Percentiles rank a stretch among this genome's conserved stretches.
Evolutionary conservation across 2,329 filamentous ascomycete genomes (phyloP).

Genomic region (Clarireedia homoeocarpa): DNA sequence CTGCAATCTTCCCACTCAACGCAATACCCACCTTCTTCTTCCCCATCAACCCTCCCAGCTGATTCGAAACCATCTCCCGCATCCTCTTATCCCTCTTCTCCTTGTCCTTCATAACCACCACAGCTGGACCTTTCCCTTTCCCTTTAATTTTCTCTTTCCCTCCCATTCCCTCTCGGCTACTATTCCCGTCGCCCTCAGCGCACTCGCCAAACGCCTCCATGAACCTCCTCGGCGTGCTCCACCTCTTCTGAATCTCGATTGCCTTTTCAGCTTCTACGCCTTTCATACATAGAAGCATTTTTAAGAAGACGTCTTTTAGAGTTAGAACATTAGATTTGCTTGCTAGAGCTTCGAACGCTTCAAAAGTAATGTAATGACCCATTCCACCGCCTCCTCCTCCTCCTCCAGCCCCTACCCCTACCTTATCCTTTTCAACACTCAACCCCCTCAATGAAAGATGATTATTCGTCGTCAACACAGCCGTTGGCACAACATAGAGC

Average conservation of each 20-base stretch:
- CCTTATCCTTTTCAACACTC: neutral
- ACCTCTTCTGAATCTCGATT: conserved; percentile 69
- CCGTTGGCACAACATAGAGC: conserved; percentile 58
- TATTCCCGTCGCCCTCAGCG: conserved; percentile 28
- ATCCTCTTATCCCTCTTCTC: conserved; percentile 39
- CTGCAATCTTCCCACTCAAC: conserved; percentile 61
- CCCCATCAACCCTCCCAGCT: conserved; percentile 52
- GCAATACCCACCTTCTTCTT: conserved; percentile 60
- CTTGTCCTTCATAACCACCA: neutral
- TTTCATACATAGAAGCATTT: conserved; percentile 78
- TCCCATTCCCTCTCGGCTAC: conserved; percentile 19
- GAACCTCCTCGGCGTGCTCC: conserved; percentile 65
- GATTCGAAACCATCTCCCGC: conserved; percentile 49
- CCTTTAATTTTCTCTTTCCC: neutral
- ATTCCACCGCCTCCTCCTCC: no score
- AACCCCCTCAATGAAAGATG: conserved; percentile 35
- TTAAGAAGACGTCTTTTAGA: conserved; percentile 66
- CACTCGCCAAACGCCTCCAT: conserved; percentile 53
- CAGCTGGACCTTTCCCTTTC: neutral
- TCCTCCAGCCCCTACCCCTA: conserved; percentile 9
- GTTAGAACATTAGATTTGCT: conserved; percentile 71
- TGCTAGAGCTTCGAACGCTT: conserved; percentile 61
- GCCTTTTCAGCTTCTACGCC: conserved; percentile 73
- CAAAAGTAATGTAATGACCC: conserved; percentile 58
- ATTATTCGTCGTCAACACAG: conserved; percentile 53